Percentiles rank a stretch among this genome's conserved stretches.
These are phyloP conservation scores for Gnomoniopsis sp. DNA, from an alignment of 2,329 filamentous ascomycete genomes.

Conservation along the genomic window DNA sequence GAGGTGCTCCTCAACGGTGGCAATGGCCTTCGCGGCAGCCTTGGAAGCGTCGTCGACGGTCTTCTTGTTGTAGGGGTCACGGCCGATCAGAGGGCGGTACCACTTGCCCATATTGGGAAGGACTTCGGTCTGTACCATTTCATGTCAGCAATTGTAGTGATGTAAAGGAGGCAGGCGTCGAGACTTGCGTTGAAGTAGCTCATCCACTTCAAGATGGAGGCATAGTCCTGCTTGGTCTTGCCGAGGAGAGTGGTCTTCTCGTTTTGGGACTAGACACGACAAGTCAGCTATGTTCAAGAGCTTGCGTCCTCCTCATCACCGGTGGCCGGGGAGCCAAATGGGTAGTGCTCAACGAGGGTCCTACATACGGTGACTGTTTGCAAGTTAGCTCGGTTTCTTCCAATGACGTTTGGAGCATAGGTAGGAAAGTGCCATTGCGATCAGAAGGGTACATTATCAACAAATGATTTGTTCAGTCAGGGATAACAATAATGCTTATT, in stretches of 20 bases:
- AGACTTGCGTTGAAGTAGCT: slow-evolving; percentile 75
- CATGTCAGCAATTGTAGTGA: slow-evolving; percentile 1
- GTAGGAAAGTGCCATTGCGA: slow-evolving; percentile 31
- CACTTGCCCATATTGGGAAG: slow-evolving; percentile 70
- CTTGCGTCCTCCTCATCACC: slow-evolving; percentile 33
- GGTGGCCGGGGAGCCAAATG: slow-evolving; percentile 21
- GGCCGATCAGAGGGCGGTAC: slow-evolving; percentile 83
- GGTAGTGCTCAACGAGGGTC: background rate
- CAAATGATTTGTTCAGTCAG: slow-evolving; percentile 86
- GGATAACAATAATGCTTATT: slow-evolving; percentile 83
- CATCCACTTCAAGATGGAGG: slow-evolving; percentile 97
- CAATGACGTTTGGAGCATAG: slow-evolving; percentile 26
- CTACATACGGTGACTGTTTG: slow-evolving; percentile 16
- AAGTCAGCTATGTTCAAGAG: slow-evolving; percentile 1
- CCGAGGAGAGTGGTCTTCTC: slow-evolving; percentile 99
- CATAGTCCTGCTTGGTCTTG: slow-evolving; percentile 99
- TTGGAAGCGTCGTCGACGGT: slow-evolving; percentile 76
- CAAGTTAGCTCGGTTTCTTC: slow-evolving; percentile 29
- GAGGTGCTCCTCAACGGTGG: slow-evolving; percentile 82
- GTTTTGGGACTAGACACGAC: slow-evolving; percentile 69
- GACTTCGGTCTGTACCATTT: slow-evolving; percentile 55
- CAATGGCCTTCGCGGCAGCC: slow-evolving; percentile 63
- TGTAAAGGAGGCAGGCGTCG: background rate
- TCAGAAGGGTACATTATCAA: slow-evolving; percentile 86
- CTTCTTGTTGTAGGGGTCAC: slow-evolving; percentile 96